These are phyloP conservation scores for Myxozyma kluyveri DNA, from an alignment of 805 yeast species.

Conservation along the genomic window DNA sequence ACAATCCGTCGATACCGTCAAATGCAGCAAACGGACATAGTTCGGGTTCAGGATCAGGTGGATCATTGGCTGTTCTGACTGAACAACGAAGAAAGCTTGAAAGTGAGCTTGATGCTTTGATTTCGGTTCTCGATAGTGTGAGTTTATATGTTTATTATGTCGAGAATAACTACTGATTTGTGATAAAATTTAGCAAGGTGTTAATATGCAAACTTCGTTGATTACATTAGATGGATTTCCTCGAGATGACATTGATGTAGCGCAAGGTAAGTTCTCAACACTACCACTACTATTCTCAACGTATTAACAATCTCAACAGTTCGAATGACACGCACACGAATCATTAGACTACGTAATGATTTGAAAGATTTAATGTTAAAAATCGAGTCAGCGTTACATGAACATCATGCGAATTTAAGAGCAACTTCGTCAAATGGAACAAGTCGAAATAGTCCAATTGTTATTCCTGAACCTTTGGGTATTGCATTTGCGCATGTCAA, in stretches of 20 bases:
- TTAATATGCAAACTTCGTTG: constrained; percentile 63
- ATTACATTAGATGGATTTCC: constrained; percentile 81
- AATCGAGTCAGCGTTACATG: constrained; percentile 48
- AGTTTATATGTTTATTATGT: neutral
- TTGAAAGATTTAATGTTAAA: constrained; percentile 48
- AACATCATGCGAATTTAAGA: constrained; percentile 41
- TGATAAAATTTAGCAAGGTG: constrained; percentile 41
- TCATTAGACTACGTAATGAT: constrained; percentile 72
- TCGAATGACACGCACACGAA: constrained; percentile 58
- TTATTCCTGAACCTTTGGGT: constrained; percentile 4
- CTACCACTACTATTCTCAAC: too few relatives aligned
- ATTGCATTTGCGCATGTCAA: constrained; percentile 58
- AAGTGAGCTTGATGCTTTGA: constrained; percentile 16
- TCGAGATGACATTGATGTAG: constrained; percentile 75
- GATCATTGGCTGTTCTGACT: neutral
- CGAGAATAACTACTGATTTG: neutral
- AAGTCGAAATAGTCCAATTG: neutral
- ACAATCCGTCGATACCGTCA: constrained; percentile 4
- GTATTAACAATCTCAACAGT: constrained; percentile 36
- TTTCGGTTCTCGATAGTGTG: constrained; percentile 19
- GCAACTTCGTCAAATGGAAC: constrained; percentile 7
- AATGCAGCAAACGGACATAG: constrained; percentile 1
- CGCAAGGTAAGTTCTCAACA: constrained; percentile 44
- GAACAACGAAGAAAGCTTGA: constrained; percentile 14
- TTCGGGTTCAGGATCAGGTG: neutral